phyloP scores from a whole-genome alignment of 2,329 filamentous ascomycete genomes.

The Polychaeton citri region DNA sequence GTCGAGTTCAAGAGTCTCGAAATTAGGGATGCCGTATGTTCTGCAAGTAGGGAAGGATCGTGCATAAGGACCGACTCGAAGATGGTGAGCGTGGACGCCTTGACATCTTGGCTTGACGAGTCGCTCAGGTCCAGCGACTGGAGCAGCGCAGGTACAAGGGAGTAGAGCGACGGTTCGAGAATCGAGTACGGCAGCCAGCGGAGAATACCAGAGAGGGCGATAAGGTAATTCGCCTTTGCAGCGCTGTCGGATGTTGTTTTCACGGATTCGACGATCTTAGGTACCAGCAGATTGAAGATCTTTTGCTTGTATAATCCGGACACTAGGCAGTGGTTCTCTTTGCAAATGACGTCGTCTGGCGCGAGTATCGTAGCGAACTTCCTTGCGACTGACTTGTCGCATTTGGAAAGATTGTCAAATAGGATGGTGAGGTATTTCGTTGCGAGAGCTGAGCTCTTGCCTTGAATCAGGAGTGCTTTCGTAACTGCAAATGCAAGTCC shows the following conservation, averaged over 20 bases:
- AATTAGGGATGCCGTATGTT: constrained; percentile 45
- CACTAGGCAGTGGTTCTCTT: constrained; percentile 47
- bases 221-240: constrained; percentile 47
- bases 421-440: constrained; percentile 30
- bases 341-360: constrained; percentile 47
- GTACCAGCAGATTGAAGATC: constrained; percentile 46
- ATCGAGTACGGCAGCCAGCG: constrained; percentile 46
- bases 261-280: constrained; percentile 41
- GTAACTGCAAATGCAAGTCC: constrained; percentile 46
- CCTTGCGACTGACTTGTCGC: constrained; percentile 35
- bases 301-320: constrained; percentile 51
- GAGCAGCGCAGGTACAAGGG: constrained; percentile 46
- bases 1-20: constrained; percentile 40
- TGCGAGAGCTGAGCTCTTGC: constrained; percentile 31
- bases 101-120: constrained; percentile 35
- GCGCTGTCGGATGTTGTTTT: constrained; percentile 27
- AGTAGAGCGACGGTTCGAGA: constrained; percentile 44
- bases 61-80: constrained; percentile 45
- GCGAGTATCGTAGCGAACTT: constrained; percentile 47
- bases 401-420: constrained; percentile 36
- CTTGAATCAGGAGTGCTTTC: constrained; percentile 47
- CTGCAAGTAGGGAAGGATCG: constrained; percentile 38
- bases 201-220: constrained; percentile 49
- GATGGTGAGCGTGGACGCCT: constrained; percentile 46
- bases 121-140: constrained; percentile 43